These are phyloP conservation scores for Allium cepa DNA, from an alignment of 106 monocot genomes.

Conservation along the genomic window DNA sequence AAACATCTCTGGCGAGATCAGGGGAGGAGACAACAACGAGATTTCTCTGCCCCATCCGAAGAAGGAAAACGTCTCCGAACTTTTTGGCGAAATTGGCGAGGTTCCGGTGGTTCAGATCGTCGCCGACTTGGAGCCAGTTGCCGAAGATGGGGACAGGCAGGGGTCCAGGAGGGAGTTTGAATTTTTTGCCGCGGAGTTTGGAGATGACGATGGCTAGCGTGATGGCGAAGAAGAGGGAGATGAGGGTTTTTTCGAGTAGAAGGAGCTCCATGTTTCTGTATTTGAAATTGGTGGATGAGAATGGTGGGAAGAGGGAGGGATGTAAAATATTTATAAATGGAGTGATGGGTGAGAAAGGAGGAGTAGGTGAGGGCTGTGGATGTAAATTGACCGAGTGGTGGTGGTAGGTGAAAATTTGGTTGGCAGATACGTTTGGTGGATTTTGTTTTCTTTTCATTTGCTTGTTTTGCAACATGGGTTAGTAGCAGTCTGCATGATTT, in stretches of 20 bases:
- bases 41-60: constrained; percentile 70
- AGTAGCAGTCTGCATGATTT: no score
- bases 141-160: constrained; percentile 57
- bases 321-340: neutral
- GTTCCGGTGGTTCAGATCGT: constrained; percentile 72
- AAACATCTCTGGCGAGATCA: constrained; percentile 62
- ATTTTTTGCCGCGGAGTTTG: constrained; percentile 53
- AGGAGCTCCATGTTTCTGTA: constrained; percentile 43
- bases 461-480: no score
- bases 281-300: neutral
- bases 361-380: neutral
- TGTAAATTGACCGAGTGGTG: neutral
- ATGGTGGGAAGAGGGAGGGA: neutral
- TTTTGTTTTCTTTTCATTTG: neutral
- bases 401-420: neutral
- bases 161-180: constrained; percentile 69
- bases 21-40: constrained; percentile 67
- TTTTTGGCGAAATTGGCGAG: constrained; percentile 41
- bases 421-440: neutral
- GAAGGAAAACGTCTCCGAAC: constrained; percentile 61
- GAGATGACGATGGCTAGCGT: constrained; percentile 46
- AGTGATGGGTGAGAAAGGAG: neutral
- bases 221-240: constrained; percentile 62
- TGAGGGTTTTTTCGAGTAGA: constrained; percentile 64
- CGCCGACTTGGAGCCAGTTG: constrained; percentile 80